phyloP scores from a whole-genome alignment of 2,329 filamentous ascomycete species.

The Trichoderma sp. region DNA sequence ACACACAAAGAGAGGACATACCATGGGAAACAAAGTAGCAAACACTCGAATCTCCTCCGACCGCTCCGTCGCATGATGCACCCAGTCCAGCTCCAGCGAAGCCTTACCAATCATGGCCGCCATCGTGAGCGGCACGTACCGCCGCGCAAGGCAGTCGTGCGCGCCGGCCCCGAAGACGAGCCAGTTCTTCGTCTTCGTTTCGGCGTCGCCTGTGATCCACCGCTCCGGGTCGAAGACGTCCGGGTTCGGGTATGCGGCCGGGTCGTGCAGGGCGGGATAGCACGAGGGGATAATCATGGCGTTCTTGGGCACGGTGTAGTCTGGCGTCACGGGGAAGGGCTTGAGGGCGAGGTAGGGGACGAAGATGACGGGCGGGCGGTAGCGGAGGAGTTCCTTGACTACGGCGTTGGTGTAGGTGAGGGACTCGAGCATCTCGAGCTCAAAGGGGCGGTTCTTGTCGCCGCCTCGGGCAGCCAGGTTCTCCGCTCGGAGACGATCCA shows the following conservation, averaged over 20 bases:
- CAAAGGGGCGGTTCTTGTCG: conserved; percentile 2
- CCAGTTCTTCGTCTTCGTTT: conserved; percentile 22
- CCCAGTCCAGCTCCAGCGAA: conserved; percentile 14
- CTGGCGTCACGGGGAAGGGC: conserved; percentile 16
- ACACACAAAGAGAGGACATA: not conserved
- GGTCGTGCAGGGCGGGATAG: conserved; percentile 20
- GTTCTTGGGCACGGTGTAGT: conserved; percentile 18
- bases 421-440: conserved; percentile 19
- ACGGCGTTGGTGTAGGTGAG: conserved; percentile 18
- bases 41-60: conserved; percentile 22
- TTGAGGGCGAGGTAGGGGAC: conserved; percentile 15
- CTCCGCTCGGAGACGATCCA: conserved; percentile 16
- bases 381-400: conserved; percentile 17
- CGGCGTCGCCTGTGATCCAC: conserved; percentile 18
- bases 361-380: conserved; percentile 18
- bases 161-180: conserved; percentile 14
- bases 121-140: conserved; percentile 18
- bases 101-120: conserved; percentile 22
- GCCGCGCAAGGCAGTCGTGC: conserved; percentile 19
- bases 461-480: conserved; percentile 11
- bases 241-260: conserved; percentile 8
- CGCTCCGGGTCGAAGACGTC: conserved; percentile 17
- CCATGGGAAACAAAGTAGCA: conserved; percentile 20
- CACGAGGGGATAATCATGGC: conserved; percentile 17
- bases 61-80: conserved; percentile 4